A percentile compares a stretch with the other conserved stretches of the same genome.
Conservation (phyloP, 2,329 filamentous ascomycete species). For the Aspergillus vadensis region DNA sequence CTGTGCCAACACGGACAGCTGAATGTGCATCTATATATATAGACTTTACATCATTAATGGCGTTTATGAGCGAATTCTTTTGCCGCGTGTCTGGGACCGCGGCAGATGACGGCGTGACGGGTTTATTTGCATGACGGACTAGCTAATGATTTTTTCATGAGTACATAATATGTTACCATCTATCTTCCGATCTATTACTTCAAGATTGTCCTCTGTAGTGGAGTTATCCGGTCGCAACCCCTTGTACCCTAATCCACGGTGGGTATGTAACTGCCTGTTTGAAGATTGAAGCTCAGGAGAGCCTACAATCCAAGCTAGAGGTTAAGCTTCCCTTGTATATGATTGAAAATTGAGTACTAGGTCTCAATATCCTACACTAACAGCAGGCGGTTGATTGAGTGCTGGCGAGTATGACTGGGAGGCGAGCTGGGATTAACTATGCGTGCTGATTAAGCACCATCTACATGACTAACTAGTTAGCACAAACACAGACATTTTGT, state of each 20-base stretch:
- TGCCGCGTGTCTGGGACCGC: not conserved
- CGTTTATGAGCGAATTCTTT: not conserved
- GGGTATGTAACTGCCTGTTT: too few species aligned
- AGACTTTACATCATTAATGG: not conserved
- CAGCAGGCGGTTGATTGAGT: too few species aligned
- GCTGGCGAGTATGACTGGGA: not conserved
- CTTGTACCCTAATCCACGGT: not conserved
- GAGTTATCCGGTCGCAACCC: not conserved
- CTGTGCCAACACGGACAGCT: constrained; percentile 25
- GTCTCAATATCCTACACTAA: too few species aligned
- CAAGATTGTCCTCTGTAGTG: not conserved
- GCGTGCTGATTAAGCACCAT: not conserved
- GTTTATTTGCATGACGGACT: not conserved
- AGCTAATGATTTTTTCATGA: not conserved
- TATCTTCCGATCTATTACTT: not conserved
- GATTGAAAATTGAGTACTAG: too few species aligned
- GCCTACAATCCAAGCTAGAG: too few species aligned
- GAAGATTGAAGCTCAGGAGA: too few species aligned
- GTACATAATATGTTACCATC: not conserved
- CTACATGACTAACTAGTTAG: not conserved
- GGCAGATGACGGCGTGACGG: not conserved
- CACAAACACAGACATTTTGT: not conserved
- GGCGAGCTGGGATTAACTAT: not conserved
- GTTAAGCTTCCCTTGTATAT: too few species aligned
- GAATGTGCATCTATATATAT: not conserved